Base-by-base conservation (phyloP, 2,329 filamentous ascomycete genomes). In the Ophiosphaerella narmari region DNA sequence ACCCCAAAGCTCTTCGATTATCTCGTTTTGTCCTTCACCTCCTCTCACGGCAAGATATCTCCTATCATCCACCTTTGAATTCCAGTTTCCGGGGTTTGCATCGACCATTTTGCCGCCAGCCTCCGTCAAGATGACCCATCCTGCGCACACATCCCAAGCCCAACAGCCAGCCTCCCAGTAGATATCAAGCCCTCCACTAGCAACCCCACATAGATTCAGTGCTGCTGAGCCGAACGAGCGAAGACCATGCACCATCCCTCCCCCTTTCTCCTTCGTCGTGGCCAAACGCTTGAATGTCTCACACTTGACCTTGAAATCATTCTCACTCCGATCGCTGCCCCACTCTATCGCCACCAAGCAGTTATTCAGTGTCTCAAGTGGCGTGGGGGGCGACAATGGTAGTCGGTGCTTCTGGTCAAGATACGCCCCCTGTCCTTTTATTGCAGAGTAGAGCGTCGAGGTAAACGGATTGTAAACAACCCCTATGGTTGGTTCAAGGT, bases 81-180 rank as follows among this genome's bases (percentile, higher is more conserved):
- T 68, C 89, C 88, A 92, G 47, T 82, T 81, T 0, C 88, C 89
- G 0, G 87, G 85, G 68, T 92, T 91, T 4, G 85, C 88, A 66
- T 87, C 81, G 7, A 82, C 87, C 77, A 93, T 84, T 43, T 83
- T 77, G 0, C 89, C 89, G 0, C 89, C 90, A 0, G 89, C 87
- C 76, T 93, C 89, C 26, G 77, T 75, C 23, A 93, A 75, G 52
- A 93, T 86, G 50, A 86, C 85, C 89, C 89, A 92, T 0, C 86
- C 89, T 5, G 90, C 90, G 66, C 87, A 90, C 2, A 93, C 89
- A 70, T 93, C 89, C 89, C 89, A 93, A 1, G 89, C 88, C 83
- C 88, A 93, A 72, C 88, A 91, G 0, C 90, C 89, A 33, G 87
- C 88, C 74, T 93, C 89, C 89, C 89, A 93, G 70, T 90, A 93